Evolutionary conservation across 2,329 filamentous ascomycete genomes (phyloP), one percentile per base, ranked within the genome.

Genomic region (Aspergillus sergii): DNA sequence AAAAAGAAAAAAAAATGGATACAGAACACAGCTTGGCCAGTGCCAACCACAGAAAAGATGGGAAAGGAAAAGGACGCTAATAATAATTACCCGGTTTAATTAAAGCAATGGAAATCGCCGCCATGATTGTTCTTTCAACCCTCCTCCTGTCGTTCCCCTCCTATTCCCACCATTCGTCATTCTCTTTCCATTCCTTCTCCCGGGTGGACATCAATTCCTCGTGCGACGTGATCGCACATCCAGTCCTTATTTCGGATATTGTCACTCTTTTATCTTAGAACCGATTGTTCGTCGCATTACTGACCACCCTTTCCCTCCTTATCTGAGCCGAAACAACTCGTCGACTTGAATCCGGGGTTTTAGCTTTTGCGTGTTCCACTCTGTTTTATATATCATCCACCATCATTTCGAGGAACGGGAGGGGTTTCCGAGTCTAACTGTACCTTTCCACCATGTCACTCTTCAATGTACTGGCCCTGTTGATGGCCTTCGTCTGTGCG

Each of bases 141-240:
- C 59, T 55, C 45, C 53, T 58, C 46, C 59, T 46, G 51, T 62
- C 57, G 51, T 60, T 63, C 39, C 58, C 56, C 53, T 64, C 59
- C 55, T 32, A 55, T 32, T 58, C 36, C 39, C 26, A 45, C 50
- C 57, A 23, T 61, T 21, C 26, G 41, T 48, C 59, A 11, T 57
- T 57, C 46, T 36, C 12, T 55, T 45, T 57, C 58, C 41, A 53
- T 59, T 58, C 58, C 60, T 65, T 64, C 61, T 57, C 59, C 32
- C 62, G 64, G 61, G 61, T 63, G 66, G 63, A 56, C 63, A 36
- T 63, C 60, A 51, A 56, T 45, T 53, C 63, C 59, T 63, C 66
- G 73, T 75, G 73, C 69, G 70, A 58, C 54, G 66, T 26, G 51
- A 56, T 71, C 65, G 72, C 74, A 73, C 70, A 58, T 72, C 69